Evolutionary conservation across 306 rosid species (phyloP).

Genomic region (Dalbergia oliveri): DNA sequence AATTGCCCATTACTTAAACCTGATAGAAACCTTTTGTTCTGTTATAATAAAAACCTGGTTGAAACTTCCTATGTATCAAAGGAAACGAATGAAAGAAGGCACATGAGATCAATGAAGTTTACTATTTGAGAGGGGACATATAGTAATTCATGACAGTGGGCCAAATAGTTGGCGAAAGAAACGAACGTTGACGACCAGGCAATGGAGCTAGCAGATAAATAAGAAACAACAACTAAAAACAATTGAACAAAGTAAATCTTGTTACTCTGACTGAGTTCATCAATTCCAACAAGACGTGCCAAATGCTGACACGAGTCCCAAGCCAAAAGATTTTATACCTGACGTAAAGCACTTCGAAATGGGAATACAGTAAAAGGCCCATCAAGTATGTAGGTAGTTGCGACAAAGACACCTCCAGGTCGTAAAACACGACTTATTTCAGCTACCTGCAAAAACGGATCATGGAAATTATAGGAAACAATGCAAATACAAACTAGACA

Average conservation of each 20-base stretch:
- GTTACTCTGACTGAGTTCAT: too few relatives aligned
- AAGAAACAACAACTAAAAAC: slow-evolving; percentile 2
- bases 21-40: not conserved
- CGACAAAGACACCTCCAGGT: slow-evolving; percentile 95
- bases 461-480: slow-evolving; percentile 26
- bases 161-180: not conserved
- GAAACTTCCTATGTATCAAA: not conserved
- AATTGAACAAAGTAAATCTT: too few relatives aligned
- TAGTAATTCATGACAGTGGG: not conserved
- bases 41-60: not conserved
- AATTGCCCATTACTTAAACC: slow-evolving; percentile 41
- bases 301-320: not conserved
- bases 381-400: slow-evolving; percentile 77
- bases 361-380: slow-evolving; percentile 72
- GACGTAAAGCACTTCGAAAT: slow-evolving; percentile 57
- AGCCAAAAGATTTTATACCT: slow-evolving; percentile 58
- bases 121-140: not conserved
- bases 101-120: not conserved
- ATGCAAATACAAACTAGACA: slow-evolving; percentile 12
- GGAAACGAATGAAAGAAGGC: not conserved
- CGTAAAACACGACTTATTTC: slow-evolving; percentile 86
- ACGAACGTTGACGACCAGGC: not conserved
- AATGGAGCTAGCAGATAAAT: slow-evolving; percentile 12
- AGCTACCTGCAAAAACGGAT: slow-evolving; percentile 70
- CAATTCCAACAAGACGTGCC: too few relatives aligned